Conservation (phyloP, 805 yeast species). For the Saccharomycopsis microspora region DNA sequence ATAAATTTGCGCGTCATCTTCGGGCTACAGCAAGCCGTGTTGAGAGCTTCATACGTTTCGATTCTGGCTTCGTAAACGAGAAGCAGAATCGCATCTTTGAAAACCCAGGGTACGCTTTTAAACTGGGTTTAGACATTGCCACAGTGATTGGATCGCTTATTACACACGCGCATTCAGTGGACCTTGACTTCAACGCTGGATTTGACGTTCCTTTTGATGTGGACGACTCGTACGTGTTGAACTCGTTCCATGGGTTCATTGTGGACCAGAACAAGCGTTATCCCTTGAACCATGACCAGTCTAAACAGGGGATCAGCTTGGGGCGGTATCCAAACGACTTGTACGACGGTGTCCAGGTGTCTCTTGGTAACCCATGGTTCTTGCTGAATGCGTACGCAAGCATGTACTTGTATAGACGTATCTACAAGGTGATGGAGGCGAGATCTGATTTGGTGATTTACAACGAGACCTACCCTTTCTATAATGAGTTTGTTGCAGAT, state of each 20-base stretch:
- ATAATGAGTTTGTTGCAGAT: slow-evolving; percentile 20
- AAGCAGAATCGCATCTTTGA: slow-evolving; percentile 10
- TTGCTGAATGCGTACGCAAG: slow-evolving; percentile 61
- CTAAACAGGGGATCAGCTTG: slow-evolving; percentile 38
- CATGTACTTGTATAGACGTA: slow-evolving; percentile 46
- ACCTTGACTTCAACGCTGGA: slow-evolving; percentile 25
- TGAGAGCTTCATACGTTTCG: slow-evolving; percentile 6
- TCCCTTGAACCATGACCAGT: slow-evolving; percentile 55
- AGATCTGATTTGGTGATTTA: slow-evolving; percentile 33
- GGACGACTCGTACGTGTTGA: slow-evolving; percentile 43
- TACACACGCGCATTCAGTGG: slow-evolving; percentile 37
- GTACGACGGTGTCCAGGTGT: slow-evolving; percentile 50
- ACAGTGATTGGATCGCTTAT: slow-evolving; percentile 34
- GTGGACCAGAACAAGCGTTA: slow-evolving; percentile 62
- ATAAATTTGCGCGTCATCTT: slow-evolving; percentile 15
- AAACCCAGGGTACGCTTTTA: slow-evolving; percentile 16
- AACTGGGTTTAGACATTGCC: slow-evolving; percentile 77
- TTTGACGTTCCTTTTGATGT: slow-evolving; percentile 50
- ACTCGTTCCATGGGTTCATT: slow-evolving; percentile 52
- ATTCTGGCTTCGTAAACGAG: slow-evolving; percentile 8
- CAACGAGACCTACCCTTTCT: slow-evolving; percentile 24
- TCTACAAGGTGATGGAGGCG: slow-evolving; percentile 31
- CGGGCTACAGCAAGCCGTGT: neutral
- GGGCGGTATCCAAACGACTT: slow-evolving; percentile 76
- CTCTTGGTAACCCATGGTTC: slow-evolving; percentile 80